Conservation (phyloP, 108 stramenopile genomes). For the Aurantiochytrium sp. region DNA sequence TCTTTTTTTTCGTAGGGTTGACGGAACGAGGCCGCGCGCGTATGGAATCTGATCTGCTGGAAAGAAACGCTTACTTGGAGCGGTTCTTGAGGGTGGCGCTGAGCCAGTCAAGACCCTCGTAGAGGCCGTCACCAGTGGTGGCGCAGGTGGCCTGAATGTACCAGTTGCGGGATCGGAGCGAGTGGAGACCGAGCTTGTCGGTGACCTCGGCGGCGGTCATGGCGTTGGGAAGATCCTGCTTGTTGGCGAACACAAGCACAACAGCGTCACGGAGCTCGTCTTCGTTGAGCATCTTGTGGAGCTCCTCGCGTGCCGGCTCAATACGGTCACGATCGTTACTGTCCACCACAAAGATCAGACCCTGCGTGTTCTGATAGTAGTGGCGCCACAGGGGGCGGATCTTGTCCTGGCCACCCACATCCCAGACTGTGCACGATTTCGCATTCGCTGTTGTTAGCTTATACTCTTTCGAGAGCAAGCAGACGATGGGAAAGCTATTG, state of each 20-base stretch:
- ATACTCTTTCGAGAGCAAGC: neutral
- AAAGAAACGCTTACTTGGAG: neutral
- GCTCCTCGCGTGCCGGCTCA: constrained; percentile 35
- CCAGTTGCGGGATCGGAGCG: neutral
- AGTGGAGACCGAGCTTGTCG: constrained; percentile 6
- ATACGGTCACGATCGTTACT: constrained; percentile 41
- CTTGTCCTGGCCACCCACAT: constrained; percentile 52
- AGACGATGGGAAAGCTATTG: neutral
- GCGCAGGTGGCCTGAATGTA: constrained; percentile 30
- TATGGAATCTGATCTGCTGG: too few species aligned
- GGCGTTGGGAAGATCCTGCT: constrained; percentile 49
- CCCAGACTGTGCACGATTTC: constrained; percentile 36
- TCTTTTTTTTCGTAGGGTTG: too few species aligned
- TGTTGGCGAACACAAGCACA: constrained; percentile 47
- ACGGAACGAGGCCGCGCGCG: too few species aligned
- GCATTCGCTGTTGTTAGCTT: neutral
- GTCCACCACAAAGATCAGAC: constrained; percentile 53
- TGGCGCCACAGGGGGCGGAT: constrained; percentile 53
- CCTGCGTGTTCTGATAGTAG: constrained; percentile 43
- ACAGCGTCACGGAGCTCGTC: constrained; percentile 29
- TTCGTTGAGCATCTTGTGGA: constrained; percentile 27
- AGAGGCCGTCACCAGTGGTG: constrained; percentile 33
- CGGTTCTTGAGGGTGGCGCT: neutral
- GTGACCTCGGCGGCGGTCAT: constrained; percentile 10
- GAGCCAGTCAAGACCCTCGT: constrained; percentile 40